These are phyloP conservation scores for Penicillium occitanis DNA, from an alignment of 2,329 filamentous ascomycete species.

Conservation along the genomic window DNA sequence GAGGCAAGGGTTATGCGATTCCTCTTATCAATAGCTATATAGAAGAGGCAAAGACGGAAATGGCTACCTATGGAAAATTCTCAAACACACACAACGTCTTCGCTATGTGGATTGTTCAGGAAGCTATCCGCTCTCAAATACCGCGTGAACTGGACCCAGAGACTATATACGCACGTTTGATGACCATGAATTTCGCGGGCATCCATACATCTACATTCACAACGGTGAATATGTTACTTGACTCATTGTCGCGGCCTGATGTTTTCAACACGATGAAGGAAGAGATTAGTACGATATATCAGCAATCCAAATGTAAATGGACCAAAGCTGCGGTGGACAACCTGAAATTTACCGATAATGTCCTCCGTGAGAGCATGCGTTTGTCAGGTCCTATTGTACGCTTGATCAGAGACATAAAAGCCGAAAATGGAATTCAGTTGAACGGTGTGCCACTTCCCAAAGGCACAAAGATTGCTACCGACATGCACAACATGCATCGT, in stretches of 20 bases:
- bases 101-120: slow-evolving; percentile 10
- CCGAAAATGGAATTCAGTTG: neutral
- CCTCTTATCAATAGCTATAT: neutral
- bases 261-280: neutral
- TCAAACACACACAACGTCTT: neutral
- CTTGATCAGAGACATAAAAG: neutral
- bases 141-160: slow-evolving; percentile 6
- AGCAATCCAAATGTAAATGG: neutral
- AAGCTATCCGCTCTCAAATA: slow-evolving; percentile 1
- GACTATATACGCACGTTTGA: slow-evolving; percentile 8
- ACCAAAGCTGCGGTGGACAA: neutral
- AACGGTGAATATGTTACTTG: slow-evolving; percentile 4
- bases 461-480: slow-evolving; percentile 2
- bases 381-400: slow-evolving; percentile 4
- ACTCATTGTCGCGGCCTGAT: neutral
- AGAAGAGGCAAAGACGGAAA: slow-evolving; percentile 1
- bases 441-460: slow-evolving; percentile 6
- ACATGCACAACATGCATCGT: slow-evolving; percentile 7
- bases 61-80: neutral
- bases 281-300: neutral
- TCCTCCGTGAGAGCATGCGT: slow-evolving; percentile 9
- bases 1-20: neutral
- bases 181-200: slow-evolving; percentile 6
- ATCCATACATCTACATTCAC: slow-evolving; percentile 6
- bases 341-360: slow-evolving; percentile 3